phyloP scores from a whole-genome alignment of 495 filamentous ascomycete species.

The Hypoxylon fragiforme region DNA sequence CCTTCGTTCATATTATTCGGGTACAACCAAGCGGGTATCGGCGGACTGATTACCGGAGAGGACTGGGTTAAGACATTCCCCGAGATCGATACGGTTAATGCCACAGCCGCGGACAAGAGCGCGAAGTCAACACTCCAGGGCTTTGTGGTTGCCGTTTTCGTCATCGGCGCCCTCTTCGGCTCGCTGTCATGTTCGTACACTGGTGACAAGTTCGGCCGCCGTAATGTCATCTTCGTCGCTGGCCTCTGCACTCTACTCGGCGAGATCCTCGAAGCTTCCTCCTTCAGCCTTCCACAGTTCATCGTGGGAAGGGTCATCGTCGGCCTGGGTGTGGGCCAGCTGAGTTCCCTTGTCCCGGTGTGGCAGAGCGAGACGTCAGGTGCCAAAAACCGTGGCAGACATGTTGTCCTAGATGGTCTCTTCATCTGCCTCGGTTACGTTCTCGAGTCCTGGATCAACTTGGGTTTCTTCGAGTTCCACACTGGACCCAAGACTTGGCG shows the following conservation, averaged over 20 bases:
- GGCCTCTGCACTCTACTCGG: conserved; percentile 33
- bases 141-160: conserved; percentile 38
- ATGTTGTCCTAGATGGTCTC: conserved; percentile 53
- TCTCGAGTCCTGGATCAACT: conserved; percentile 47
- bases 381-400: conserved; percentile 46
- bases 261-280: conserved; percentile 36
- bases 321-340: conserved; percentile 54
- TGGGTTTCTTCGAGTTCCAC: conserved; percentile 42
- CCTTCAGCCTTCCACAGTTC: conserved; percentile 48
- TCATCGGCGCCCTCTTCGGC: conserved; percentile 53
- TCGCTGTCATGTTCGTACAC: conserved; percentile 53
- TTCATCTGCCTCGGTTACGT: conserved; percentile 53
- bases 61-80: conserved; percentile 53
- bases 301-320: conserved; percentile 55
- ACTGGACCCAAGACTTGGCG: conserved; percentile 31
- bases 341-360: conserved; percentile 55
- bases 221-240: conserved; percentile 51
- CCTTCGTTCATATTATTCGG: conserved; percentile 57
- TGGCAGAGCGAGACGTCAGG: conserved; percentile 56
- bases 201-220: conserved; percentile 55
- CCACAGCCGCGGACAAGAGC: conserved; percentile 41
- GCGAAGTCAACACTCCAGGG: conserved; percentile 47
- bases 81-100: conserved; percentile 55
- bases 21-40: conserved; percentile 55
- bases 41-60: conserved; percentile 47